Conservation (phyloP, 805 yeast species). For the Ogataea haglerorum region DNA sequence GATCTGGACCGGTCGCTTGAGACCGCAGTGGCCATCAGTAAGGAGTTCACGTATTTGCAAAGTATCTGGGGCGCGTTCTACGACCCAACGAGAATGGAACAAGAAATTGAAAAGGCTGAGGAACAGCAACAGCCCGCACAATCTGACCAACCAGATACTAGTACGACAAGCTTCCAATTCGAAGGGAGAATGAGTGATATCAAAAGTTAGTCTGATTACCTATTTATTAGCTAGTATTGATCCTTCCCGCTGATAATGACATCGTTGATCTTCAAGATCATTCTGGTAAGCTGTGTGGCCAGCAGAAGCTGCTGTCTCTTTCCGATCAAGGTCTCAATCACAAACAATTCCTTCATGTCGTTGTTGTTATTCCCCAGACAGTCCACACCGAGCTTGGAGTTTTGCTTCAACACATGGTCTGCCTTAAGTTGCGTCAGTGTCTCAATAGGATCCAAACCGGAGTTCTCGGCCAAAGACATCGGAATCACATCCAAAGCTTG, state of each 20-base stretch:
- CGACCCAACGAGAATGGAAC: constrained; percentile 19
- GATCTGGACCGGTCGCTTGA: constrained; percentile 22
- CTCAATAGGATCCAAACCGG: constrained; percentile 93
- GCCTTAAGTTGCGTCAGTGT: constrained; percentile 81
- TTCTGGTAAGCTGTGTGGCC: constrained; percentile 96
- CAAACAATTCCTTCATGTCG: constrained; percentile 92
- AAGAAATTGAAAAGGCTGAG: constrained; percentile 5
- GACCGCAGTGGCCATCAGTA: constrained; percentile 22
- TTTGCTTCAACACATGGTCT: constrained; percentile 71
- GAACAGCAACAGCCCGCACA: constrained; percentile 7
- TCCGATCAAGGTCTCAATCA: constrained; percentile 95
- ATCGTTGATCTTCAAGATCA: constrained; percentile 95
- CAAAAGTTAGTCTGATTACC: neutral
- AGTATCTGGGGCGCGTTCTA: constrained; percentile 24
- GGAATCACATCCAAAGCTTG: constrained; percentile 89
- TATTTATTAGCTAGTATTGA: constrained; percentile 24
- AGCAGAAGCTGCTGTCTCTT: constrained; percentile 92
- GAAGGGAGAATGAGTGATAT: constrained; percentile 28
- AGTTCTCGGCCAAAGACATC: constrained; percentile 93
- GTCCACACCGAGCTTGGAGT: constrained; percentile 83
- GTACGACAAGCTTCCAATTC: constrained; percentile 22
- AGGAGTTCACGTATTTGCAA: constrained; percentile 18
- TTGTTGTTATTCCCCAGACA: constrained; percentile 84
- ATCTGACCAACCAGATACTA: constrained; percentile 10
- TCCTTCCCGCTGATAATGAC: constrained; percentile 66